phyloP scores from a whole-genome alignment of 495 filamentous ascomycete genomes.

The Xylaria longipes region DNA sequence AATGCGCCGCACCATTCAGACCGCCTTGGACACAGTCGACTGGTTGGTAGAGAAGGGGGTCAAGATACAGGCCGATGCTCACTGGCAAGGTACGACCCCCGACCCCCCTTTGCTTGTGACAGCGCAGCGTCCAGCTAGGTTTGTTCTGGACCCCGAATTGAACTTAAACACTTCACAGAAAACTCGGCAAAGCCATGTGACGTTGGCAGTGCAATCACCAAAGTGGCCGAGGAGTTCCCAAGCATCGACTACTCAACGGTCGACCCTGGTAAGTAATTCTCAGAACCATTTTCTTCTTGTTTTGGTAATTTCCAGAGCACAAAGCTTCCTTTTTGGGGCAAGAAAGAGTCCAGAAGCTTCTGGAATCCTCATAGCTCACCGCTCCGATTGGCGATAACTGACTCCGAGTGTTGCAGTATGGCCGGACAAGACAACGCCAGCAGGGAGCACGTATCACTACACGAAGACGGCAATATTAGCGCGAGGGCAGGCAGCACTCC shows the following conservation, averaged over 20 bases:
- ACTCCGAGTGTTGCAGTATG: no score
- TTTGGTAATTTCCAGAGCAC: no score
- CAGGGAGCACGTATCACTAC: slow-evolving; percentile 52
- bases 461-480: slow-evolving; percentile 52
- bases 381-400: no score
- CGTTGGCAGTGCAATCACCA: slow-evolving; percentile 52
- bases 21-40: slow-evolving; percentile 55
- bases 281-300: no score
- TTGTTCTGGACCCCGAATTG: neutral
- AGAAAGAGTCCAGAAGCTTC: no score
- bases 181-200: slow-evolving; percentile 65
- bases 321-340: no score
- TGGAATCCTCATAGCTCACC: no score
- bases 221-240: slow-evolving; percentile 56
- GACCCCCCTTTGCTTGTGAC: neutral
- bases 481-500: slow-evolving; percentile 55
- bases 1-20: slow-evolving; percentile 65
- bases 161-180: slow-evolving; percentile 46
- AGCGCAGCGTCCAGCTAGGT: neutral
- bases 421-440: slow-evolving; percentile 60
- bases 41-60: slow-evolving; percentile 60
- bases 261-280: no score
- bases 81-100: slow-evolving; percentile 53
- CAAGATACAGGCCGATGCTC: slow-evolving; percentile 58
- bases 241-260: slow-evolving; percentile 58